These are phyloP conservation scores for Apiospora phragmitis DNA, from an alignment of 2,329 filamentous ascomycete species.

Conservation along the genomic window DNA sequence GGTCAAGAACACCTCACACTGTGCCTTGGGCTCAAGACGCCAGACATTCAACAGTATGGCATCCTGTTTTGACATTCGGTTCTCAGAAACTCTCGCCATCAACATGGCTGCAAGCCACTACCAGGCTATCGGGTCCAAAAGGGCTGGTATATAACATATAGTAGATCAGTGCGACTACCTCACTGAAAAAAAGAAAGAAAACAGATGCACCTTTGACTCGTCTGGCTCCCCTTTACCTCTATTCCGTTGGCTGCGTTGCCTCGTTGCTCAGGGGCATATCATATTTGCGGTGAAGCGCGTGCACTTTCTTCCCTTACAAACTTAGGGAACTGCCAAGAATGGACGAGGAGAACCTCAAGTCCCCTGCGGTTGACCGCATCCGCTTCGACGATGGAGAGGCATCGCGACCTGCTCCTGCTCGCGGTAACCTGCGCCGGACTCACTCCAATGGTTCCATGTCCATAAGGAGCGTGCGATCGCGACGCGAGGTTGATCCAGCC, in stretches of 20 bases:
- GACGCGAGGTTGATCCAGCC: slow-evolving; percentile 31
- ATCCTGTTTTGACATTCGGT: slow-evolving; percentile 22
- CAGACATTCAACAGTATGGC: slow-evolving; percentile 28
- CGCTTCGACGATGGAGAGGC: slow-evolving; percentile 41
- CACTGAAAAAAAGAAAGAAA: not conserved
- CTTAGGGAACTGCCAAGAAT: slow-evolving; percentile 19
- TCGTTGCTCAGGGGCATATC: not conserved
- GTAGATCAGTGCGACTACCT: not conserved
- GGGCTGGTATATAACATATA: slow-evolving; percentile 1
- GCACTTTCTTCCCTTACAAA: not conserved
- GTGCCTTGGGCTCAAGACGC: slow-evolving; percentile 17
- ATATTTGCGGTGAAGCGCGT: not conserved
- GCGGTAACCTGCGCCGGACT: slow-evolving; percentile 24
- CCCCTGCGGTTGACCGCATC: slow-evolving; percentile 26
- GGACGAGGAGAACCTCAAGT: slow-evolving; percentile 29
- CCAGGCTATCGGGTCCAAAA: slow-evolving; percentile 12
- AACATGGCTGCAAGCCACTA: slow-evolving; percentile 5
- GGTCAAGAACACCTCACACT: slow-evolving; percentile 18
- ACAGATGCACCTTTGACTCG: not conserved
- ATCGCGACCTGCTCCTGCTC: slow-evolving; percentile 23
- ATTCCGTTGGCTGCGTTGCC: not conserved
- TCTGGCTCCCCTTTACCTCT: not conserved
- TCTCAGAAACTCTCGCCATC: slow-evolving; percentile 12
- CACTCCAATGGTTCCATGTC: slow-evolving; percentile 41
- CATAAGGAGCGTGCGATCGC: slow-evolving; percentile 39